Base-by-base conservation (phyloP, 306 rosid species). In the Potentilla sterilis region DNA sequence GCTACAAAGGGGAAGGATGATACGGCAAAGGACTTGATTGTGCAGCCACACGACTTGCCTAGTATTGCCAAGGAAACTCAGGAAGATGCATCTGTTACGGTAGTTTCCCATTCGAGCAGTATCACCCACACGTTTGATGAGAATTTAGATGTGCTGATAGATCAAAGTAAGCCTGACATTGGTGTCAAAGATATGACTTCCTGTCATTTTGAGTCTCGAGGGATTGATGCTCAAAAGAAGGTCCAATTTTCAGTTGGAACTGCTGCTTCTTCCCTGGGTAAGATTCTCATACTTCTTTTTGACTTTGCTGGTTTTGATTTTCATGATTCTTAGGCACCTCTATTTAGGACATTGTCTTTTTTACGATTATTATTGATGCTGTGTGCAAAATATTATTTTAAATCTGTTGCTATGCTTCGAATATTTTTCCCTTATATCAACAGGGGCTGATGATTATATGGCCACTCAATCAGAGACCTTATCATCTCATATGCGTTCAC, bases 401-500 rank as follows among this genome's bases (percentile, higher is more conserved):
- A 78, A 77, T 69, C 67, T 77, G 77, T 80, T 75, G 40, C 79
- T 48, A 78, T 82, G 76, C 74, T 79, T 75, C 79, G 75, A 80
- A 47, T 82, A 83, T 78, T 80, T 78, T 79, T 72, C 78, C 80
- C 77, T 84, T 78, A 70, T 81, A 82, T 79, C 88, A 85, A 86
- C 73, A 87, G 91, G 92, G 94, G 97, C 79, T 92, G 75, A 79
- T 91, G 89, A 85, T 87, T 80, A 71, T 83, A 89, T 83, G 91
- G 91, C 92, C 91, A 89, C 82, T 86, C 89, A 87, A 67, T 89
- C 87, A 91, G 93, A 86, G 79, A 87, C 84, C 86, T 85, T 95
- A 83, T 89, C 88, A 75, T 90, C 96, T 95, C 89, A 92, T 83
- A 83, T 90, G 92, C 78, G 81, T 92, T 95, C 95, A 86, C 97